Percentiles rank a stretch among this genome's conserved stretches.
Conservation (phyloP, 2,329 filamentous ascomycete species). For the Cordyceps cicadae region DNA sequence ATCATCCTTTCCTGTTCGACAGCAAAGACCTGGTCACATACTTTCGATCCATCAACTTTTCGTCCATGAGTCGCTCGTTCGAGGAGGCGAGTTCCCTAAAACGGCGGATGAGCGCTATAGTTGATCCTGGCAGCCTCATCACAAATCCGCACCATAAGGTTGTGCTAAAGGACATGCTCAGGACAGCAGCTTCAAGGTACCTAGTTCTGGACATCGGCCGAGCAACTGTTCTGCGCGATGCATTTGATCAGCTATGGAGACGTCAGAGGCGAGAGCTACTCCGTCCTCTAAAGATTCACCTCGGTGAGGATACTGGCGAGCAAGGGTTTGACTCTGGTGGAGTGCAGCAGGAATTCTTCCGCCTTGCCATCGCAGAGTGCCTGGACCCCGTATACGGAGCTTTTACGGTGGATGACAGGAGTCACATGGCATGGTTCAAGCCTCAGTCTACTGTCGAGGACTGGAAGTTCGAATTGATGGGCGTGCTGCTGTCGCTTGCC, state of each 20-base stretch:
- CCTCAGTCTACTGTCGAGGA: constrained; percentile 72
- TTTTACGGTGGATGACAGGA: constrained; percentile 70
- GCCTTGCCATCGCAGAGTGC: constrained; percentile 70
- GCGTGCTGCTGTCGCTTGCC: constrained; percentile 79
- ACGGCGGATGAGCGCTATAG: constrained; percentile 47
- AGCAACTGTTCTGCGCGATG: constrained; percentile 59
- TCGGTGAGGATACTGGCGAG: constrained; percentile 75
- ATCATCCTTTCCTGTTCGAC: constrained; percentile 73
- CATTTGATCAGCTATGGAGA: constrained; percentile 84
- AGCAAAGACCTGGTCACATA: constrained; percentile 66
- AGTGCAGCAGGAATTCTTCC: constrained; percentile 94
- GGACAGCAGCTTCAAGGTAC: constrained; percentile 60
- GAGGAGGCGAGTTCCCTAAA: constrained; percentile 57
- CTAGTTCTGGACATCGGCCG: constrained; percentile 62
- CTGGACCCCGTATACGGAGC: constrained; percentile 70
- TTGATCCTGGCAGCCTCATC: constrained; percentile 46
- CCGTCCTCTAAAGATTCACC: constrained; percentile 77
- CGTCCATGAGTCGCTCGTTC: constrained; percentile 72
- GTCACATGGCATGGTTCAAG: constrained; percentile 79
- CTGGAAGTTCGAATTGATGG: constrained; percentile 86
- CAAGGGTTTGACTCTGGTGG: constrained; percentile 90
- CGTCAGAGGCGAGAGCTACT: constrained; percentile 73
- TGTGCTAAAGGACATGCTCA: constrained; percentile 54
- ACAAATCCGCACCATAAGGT: constrained; percentile 50
- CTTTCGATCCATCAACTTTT: constrained; percentile 82